Base-by-base conservation (phyloP, 1,284 basidiomycete species). In the Omphalotus olearius region DNA sequence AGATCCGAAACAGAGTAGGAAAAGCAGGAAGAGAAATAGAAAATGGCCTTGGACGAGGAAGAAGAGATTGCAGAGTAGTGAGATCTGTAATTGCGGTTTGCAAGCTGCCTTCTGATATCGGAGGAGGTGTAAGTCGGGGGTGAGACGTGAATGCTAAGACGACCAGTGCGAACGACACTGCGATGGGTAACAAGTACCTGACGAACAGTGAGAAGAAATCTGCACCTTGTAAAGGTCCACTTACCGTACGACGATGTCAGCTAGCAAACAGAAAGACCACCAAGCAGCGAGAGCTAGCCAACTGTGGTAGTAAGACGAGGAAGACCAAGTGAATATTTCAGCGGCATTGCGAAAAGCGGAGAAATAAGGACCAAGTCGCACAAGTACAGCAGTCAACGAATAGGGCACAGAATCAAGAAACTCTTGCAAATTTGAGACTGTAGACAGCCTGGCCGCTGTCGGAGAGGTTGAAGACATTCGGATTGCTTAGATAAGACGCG, bases 261-360 rank as follows among this genome's bases (percentile, higher is more conserved):
- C 69, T 23, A 85, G 73, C 37, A 93, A 70, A 67, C 88, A 91
- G n/a, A 83, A 30, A 0, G 77, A 77, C 88, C 91, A 94, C 89
- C 89, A 92, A 0, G 64, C 64, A 0, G 75, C 83, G 25, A 94
- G 66, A 0, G 79, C 65, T 2, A 92, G 76, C 73, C 80, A 88
- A 57, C 82, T 80, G 52, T 89, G 79, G 54, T 85, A 80, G 72
- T 80, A 81, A 7, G 71, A 65, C 18, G 70, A 63, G 0, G 74
- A 67, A 41, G 74, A 69, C 91, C 91, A 93, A 55, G 73, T 75
- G 9, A 83, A 33, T 0, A 88, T 67, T 62, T 91, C 80, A 2
- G 78, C 62, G 0, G 66, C 47, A 53, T 69, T 69, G n/a, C 82
- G 72, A 9, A 79, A 46, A 5, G 59, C 55, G 14, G 78, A 67